These are phyloP conservation scores for Trypanosoma theileri DNA, from an alignment of 208 protist species.

Conservation along the genomic window DNA sequence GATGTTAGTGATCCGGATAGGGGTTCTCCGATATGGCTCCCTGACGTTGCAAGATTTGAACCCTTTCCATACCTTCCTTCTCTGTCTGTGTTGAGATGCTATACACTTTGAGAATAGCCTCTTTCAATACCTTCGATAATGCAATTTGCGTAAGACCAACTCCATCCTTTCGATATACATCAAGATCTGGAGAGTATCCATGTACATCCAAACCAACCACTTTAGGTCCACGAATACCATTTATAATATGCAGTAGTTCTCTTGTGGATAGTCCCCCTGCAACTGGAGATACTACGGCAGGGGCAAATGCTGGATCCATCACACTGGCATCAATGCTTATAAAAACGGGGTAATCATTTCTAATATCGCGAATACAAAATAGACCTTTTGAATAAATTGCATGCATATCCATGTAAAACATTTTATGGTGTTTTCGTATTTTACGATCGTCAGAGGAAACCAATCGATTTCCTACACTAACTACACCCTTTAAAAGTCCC, in stretches of 20 bases:
- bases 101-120: conserved; percentile 71
- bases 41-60: conserved; percentile 83
- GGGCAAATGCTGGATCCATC: conserved; percentile 77
- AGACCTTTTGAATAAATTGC: conserved; percentile 84
- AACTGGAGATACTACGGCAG: conserved; percentile 51
- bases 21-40: conserved; percentile 80
- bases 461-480: conserved; percentile 76
- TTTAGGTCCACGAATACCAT: conserved; percentile 70
- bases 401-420: conserved; percentile 88
- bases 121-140: conserved; percentile 76
- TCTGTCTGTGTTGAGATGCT: conserved; percentile 78
- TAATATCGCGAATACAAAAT: conserved; percentile 84
- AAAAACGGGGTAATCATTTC: conserved; percentile 85
- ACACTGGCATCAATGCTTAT: conserved; percentile 78
- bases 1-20: conserved; percentile 65
- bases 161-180: conserved; percentile 57
- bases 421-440: conserved; percentile 74
- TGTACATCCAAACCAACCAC: conserved; percentile 81
- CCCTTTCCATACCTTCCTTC: conserved; percentile 72
- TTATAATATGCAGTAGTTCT: conserved; percentile 79
- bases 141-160: conserved; percentile 77
- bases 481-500: conserved; percentile 66
- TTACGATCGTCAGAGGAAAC: conserved; percentile 64
- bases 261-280: conserved; percentile 73
- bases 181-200: conserved; percentile 62